A percentile compares a stretch with the other conserved stretches of the same genome.
Evolutionary conservation across 78 protist species (phyloP).

Genomic region (Cyanophora paradoxa): DNA sequence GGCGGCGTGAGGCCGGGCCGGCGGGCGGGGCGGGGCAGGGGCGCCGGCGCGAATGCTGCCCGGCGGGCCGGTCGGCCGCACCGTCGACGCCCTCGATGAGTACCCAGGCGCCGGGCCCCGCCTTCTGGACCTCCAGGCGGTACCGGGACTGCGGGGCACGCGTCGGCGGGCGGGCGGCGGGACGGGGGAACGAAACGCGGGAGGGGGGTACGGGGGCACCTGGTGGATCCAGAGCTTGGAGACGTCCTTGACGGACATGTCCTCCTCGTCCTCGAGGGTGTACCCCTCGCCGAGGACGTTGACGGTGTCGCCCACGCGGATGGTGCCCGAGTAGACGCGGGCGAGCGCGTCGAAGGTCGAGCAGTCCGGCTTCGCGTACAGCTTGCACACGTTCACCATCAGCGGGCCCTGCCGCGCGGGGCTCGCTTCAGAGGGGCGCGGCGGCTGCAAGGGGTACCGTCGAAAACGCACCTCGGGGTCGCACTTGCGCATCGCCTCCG

Average conservation of each 20-base stretch:
- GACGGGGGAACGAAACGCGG: background rate
- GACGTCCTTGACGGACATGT: constrained; percentile 40
- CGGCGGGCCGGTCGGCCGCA: too few relatives aligned
- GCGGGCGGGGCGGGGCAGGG: too few relatives aligned
- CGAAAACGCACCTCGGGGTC: too few relatives aligned
- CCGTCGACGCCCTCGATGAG: constrained; percentile 87
- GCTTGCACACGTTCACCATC: constrained; percentile 68
- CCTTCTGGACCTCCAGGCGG: constrained; percentile 55
- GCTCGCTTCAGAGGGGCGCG: too few relatives aligned
- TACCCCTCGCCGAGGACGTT: constrained; percentile 87
- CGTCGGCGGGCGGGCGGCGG: background rate
- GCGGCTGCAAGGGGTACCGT: too few relatives aligned
- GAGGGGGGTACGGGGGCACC: background rate
- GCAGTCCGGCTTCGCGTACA: constrained; percentile 45
- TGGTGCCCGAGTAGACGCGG: constrained; percentile 79
- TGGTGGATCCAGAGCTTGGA: constrained; percentile 40
- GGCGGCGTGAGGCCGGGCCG: too few relatives aligned
- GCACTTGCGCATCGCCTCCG: constrained; percentile 50
- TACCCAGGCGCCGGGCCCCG: constrained; percentile 86
- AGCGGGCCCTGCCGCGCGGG: too few relatives aligned
- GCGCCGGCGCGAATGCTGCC: too few relatives aligned
- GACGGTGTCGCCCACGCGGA: constrained; percentile 30
- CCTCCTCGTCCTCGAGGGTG: constrained; percentile 89
- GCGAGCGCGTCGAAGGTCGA: constrained; percentile 74
- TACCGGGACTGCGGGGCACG: constrained; percentile 29